phyloP scores from a whole-genome alignment of 1,139 yeast genomes.

The Pichiaceae sp. region DNA sequence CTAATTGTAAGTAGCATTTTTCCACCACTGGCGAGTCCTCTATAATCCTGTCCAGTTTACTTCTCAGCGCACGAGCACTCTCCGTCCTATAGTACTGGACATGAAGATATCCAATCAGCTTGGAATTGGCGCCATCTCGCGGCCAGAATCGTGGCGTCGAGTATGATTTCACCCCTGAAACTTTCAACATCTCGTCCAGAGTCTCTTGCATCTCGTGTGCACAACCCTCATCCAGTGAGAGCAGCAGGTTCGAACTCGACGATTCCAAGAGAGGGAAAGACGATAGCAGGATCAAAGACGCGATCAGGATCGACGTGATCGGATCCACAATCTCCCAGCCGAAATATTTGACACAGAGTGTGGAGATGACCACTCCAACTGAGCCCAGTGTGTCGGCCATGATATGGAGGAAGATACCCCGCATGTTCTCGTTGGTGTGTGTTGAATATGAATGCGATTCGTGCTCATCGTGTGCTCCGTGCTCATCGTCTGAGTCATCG shows the following conservation, averaged over 20 bases:
- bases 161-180: constrained; percentile 78
- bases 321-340: constrained; percentile 64
- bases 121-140: constrained; percentile 28
- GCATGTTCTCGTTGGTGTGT: constrained; percentile 70
- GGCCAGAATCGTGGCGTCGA: constrained; percentile 94
- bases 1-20: constrained; percentile 41
- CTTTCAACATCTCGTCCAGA: constrained; percentile 55
- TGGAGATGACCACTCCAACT: constrained; percentile 88
- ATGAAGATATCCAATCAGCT: constrained; percentile 42
- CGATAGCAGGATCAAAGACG: constrained; percentile 67
- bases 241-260: constrained; percentile 65
- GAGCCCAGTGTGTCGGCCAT: constrained; percentile 95
- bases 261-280: constrained; percentile 79
- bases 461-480: constrained; percentile 4
- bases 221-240: constrained; percentile 38
- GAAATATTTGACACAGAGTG: constrained; percentile 48
- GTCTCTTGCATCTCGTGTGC: constrained; percentile 58
- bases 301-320: constrained; percentile 81
- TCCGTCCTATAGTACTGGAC: constrained; percentile 47
- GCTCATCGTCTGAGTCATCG: constrained; percentile 1
- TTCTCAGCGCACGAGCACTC: constrained; percentile 31
- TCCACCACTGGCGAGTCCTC: constrained; percentile 21
- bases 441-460: constrained; percentile 4
- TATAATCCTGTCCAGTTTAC: constrained; percentile 29
- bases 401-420: constrained; percentile 87